Base-by-base conservation (phyloP, 1,284 basidiomycete species). In the Pulveroboletus sp. region DNA sequence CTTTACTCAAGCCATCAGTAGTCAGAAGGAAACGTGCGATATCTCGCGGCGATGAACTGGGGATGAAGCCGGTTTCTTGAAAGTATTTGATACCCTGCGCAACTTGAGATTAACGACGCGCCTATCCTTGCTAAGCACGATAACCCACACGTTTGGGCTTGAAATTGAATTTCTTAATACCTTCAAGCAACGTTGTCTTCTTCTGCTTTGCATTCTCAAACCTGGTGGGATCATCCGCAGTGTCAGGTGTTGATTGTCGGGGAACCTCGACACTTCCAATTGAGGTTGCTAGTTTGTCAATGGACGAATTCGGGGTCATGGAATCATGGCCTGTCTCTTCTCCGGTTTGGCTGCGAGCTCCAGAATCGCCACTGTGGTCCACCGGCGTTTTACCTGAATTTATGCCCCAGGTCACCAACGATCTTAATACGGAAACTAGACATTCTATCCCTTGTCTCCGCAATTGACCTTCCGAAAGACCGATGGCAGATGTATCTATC, bases 191-290 rank as follows among this genome's bases (percentile, higher is more conserved):
- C 2, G 91, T 94, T 35, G 93, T 99, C 79, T 99, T 99, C 77
- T 94, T 92, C 75, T 95, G 91, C 74, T 98, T 99, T 29, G 95
- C 97, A 63, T 84, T 96, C 77, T 99, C 97, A 65, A 99, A 98
- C 69, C 86, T 86, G 36, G 82, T 89, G 0, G 96, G 96, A 70
- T 99, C 97, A 70, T 99, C 97, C 11, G 71, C 69, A 24, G 86
- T 68, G 52, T 95, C 92, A 1, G 92, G 92, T 1, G 92, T 94
- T 12, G 81, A 75, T 57, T 84, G 83, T 56, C 87, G 78, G 25
- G 83, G 74, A 28, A 74, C 73, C 60, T 91, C 87, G 11, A 72
- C 70, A 58, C 81, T 83, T 29, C 73, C 70, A 40, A 71, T 67
- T 17, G 76, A 68, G 14, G 76, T 66, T 50, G 80, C 74, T 43